Percentiles rank a stretch among this genome's conserved stretches.
Evolutionary conservation across 805 yeast species (phyloP).

Genomic region (Kodamaea leandrae): DNA sequence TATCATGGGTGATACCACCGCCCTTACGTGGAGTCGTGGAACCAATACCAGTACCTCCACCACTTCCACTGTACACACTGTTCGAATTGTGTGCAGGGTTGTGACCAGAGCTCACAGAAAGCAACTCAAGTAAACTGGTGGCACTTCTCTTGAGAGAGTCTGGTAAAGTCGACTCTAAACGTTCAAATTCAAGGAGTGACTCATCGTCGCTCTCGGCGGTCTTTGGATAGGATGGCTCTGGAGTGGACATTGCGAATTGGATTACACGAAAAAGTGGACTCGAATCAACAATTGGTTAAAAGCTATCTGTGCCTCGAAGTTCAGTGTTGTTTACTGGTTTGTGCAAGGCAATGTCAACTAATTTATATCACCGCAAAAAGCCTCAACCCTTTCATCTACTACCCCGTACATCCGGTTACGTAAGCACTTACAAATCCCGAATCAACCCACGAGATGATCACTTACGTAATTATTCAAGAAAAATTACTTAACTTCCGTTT

Average conservation of each 20-base stretch:
- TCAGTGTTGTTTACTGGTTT: too few relatives aligned
- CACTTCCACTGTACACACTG: conserved; percentile 7
- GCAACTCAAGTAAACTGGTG: conserved; percentile 35
- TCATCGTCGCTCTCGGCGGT: conserved; percentile 21
- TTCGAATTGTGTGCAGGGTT: conserved; percentile 8
- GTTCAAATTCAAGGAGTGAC: conserved; percentile 35
- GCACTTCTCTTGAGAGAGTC: conserved; percentile 38
- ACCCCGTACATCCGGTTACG: conserved; percentile 1
- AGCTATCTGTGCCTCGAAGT: too few relatives aligned
- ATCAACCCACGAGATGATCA: too few relatives aligned
- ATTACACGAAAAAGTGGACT: background rate
- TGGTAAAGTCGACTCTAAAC: conserved; percentile 43
- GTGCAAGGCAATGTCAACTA: too few relatives aligned
- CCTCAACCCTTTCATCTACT: too few relatives aligned
- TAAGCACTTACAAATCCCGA: background rate
- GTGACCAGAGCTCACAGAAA: conserved; percentile 13
- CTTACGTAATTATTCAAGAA: background rate
- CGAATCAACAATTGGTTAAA: background rate
- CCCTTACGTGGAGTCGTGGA: conserved; percentile 21
- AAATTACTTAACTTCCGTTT: background rate
- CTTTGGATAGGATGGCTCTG: conserved; percentile 3
- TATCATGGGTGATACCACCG: conserved; percentile 4
- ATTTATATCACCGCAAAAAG: too few relatives aligned
- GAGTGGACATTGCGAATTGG: background rate
- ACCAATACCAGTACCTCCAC: conserved; percentile 3